A percentile compares a stretch with the other conserved stretches of the same genome.
Conservation (phyloP, 2,329 filamentous ascomycete genomes). For the Ceratocystis lukuohia region DNA sequence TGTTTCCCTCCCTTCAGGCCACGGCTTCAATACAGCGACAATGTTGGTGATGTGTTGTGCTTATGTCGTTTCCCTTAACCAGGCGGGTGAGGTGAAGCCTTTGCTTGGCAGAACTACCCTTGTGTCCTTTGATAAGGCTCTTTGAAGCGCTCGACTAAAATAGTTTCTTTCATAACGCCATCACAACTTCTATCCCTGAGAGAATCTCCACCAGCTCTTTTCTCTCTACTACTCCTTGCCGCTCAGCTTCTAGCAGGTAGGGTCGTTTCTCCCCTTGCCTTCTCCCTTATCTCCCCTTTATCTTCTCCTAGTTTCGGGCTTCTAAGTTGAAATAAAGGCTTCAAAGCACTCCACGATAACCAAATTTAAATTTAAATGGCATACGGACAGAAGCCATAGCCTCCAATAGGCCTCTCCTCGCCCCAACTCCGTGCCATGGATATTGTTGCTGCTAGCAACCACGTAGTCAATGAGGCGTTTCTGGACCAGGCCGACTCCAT, state of each 20-base stretch:
- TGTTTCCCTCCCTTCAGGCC: not conserved
- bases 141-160: not conserved
- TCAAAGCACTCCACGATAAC: not conserved
- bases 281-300: not conserved
- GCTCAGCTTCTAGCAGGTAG: not conserved
- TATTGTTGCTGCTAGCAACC: slow-evolving; percentile 2
- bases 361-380: not conserved
- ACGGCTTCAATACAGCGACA: not conserved
- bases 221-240: not conserved
- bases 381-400: not conserved
- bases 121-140: not conserved
- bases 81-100: not conserved
- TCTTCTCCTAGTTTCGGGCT: not conserved
- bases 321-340: not conserved
- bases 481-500: not conserved
- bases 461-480: not conserved
- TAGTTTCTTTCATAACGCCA: not conserved
- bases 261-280: not conserved
- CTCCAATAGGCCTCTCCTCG: not conserved
- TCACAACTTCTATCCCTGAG: not conserved
- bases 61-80: not conserved
- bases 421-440: not conserved
- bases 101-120: not conserved
- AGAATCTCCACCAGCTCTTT: not conserved
- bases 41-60: not conserved